phyloP scores from a whole-genome alignment of 805 yeast genomes.

The Kodamaea restingae region DNA sequence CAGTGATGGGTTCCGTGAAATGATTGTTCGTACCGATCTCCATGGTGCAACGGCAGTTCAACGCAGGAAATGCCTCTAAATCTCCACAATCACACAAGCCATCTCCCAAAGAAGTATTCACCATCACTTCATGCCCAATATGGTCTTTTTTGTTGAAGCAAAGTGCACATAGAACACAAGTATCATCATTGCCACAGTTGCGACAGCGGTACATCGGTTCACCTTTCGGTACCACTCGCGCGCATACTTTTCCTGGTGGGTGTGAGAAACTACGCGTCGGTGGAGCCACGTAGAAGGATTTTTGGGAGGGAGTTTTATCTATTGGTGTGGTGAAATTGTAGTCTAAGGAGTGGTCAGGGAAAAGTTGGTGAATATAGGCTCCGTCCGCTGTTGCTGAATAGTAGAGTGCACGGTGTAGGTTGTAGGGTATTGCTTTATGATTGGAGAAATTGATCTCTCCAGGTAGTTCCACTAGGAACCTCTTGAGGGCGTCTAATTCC shows the following conservation, averaged over 20 bases:
- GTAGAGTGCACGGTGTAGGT: slow-evolving; percentile 28
- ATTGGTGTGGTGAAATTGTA: not conserved
- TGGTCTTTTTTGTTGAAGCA: slow-evolving; percentile 74
- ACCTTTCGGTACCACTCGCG: slow-evolving; percentile 54
- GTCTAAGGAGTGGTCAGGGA: slow-evolving; percentile 9
- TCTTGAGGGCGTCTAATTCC: slow-evolving; percentile 17
- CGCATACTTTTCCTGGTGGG: slow-evolving; percentile 66
- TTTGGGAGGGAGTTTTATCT: not conserved
- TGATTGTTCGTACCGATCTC: slow-evolving; percentile 2
- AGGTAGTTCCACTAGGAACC: slow-evolving; percentile 27
- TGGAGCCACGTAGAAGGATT: not conserved
- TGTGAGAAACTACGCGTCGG: slow-evolving; percentile 22
- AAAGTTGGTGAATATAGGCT: slow-evolving; percentile 10
- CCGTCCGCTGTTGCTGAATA: slow-evolving; percentile 22
- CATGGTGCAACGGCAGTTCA: slow-evolving; percentile 47
- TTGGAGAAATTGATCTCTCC: slow-evolving; percentile 13
- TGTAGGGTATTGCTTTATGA: slow-evolving; percentile 14
- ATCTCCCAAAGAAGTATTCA: slow-evolving; percentile 47
- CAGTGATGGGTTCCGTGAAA: slow-evolving; percentile 17
- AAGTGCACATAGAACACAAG: slow-evolving; percentile 70
- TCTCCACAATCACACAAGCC: slow-evolving; percentile 79
- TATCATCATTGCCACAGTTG: slow-evolving; percentile 73
- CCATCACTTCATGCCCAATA: slow-evolving; percentile 57
- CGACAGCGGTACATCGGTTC: slow-evolving; percentile 70
- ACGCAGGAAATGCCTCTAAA: slow-evolving; percentile 52